Evolutionary conservation across 2,329 filamentous ascomycete genomes (phyloP).

Genomic region (Talaromyces sp.): DNA sequence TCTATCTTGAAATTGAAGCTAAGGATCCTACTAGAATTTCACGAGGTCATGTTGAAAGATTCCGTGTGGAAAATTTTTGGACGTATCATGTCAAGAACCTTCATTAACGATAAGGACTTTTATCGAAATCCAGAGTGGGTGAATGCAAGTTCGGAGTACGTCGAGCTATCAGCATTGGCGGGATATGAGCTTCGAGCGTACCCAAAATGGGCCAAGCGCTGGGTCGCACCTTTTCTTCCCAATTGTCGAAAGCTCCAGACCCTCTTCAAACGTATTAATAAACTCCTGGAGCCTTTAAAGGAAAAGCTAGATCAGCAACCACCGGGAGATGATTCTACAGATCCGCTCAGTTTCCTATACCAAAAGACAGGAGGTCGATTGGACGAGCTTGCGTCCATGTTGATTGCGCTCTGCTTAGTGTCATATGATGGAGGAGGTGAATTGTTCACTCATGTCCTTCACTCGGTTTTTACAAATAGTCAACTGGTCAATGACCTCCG

Average conservation of each 20-base stretch:
- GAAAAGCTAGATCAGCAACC: conserved; percentile 4
- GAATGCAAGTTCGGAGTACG: conserved; percentile 10
- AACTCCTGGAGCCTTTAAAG: not conserved
- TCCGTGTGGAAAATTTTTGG: conserved; percentile 2
- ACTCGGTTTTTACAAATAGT: not conserved
- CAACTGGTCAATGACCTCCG: conserved; percentile 9
- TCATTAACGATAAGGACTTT: conserved; percentile 8
- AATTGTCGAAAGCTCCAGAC: not conserved
- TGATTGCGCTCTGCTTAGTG: conserved; percentile 3
- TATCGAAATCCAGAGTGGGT: conserved; percentile 15
- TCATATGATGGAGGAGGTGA: conserved; percentile 3
- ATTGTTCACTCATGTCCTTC: conserved; percentile 1
- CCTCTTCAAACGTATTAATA: not conserved
- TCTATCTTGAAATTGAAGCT: not conserved
- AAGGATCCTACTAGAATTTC: not conserved
- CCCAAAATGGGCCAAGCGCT: conserved; percentile 1
- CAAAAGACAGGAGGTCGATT: not conserved
- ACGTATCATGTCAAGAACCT: not conserved
- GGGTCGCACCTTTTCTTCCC: not conserved
- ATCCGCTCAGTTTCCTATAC: not conserved
- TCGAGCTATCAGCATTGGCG: conserved; percentile 9
- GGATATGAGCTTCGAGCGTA: conserved; percentile 3
- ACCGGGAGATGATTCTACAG: not conserved
- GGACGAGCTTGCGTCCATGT: conserved; percentile 4
- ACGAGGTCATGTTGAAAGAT: not conserved